phyloP scores from a whole-genome alignment of 2,329 filamentous ascomycete species.

The Trichoderma brevicompactum region DNA sequence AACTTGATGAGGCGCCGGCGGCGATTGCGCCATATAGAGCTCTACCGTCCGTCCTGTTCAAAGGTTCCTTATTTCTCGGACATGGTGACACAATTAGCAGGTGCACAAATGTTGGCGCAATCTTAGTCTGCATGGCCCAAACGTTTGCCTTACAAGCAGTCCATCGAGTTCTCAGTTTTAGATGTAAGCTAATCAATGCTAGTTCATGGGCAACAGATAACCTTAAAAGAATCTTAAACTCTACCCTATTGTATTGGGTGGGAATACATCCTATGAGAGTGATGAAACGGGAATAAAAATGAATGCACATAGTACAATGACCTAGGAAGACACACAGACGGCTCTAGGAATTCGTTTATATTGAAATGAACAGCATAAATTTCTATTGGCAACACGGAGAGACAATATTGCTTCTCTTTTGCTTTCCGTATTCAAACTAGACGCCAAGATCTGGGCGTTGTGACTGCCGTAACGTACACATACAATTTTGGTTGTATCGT shows the following conservation, averaged over 20 bases:
- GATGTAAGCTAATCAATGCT: neutral
- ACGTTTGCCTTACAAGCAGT: neutral
- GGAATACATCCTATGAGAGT: neutral
- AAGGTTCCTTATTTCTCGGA: slow-evolving; percentile 20
- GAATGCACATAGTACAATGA: too few species aligned
- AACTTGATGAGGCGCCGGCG: slow-evolving; percentile 6
- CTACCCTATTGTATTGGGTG: neutral
- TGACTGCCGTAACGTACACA: neutral
- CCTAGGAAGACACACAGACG: neutral
- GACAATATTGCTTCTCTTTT: neutral
- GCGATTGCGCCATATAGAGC: slow-evolving; percentile 16
- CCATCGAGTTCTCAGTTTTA: neutral
- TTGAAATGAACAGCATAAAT: neutral
- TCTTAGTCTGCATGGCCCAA: slow-evolving; percentile 5
- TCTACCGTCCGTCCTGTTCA: slow-evolving; percentile 2
- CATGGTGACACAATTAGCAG: slow-evolving; percentile 15
- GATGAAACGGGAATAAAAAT: too few species aligned
- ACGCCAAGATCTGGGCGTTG: slow-evolving; percentile 10
- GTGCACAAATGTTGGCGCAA: slow-evolving; percentile 10
- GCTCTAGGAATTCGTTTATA: too few species aligned
- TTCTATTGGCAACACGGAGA: neutral
- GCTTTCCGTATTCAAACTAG: slow-evolving; percentile 11
- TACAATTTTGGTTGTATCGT: neutral
- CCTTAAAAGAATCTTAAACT: slow-evolving; percentile 20
- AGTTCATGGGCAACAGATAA: neutral